phyloP scores from a whole-genome alignment of 805 yeast species.

The Myxozyma vanderwaltii region DNA sequence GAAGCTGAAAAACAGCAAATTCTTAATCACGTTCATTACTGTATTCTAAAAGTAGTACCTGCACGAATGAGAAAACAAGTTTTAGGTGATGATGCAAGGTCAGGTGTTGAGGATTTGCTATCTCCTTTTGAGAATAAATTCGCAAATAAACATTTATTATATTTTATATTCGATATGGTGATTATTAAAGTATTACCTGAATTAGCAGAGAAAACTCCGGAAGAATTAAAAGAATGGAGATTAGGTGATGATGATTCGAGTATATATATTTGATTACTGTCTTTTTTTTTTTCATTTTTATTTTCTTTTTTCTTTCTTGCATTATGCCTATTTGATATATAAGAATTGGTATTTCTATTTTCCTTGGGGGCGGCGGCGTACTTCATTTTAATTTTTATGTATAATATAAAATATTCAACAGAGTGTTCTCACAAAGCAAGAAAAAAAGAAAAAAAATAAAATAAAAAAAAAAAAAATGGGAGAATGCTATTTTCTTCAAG shows the following conservation, averaged over 20 bases:
- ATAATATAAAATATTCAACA: neutral
- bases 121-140: constrained; percentile 37
- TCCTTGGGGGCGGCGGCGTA: no score
- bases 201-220: constrained; percentile 36
- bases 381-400: no score
- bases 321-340: neutral
- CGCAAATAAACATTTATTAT: constrained; percentile 41
- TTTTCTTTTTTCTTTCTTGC: neutral
- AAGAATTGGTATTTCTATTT: no score
- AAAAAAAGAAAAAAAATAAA: neutral
- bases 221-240: constrained; percentile 33
- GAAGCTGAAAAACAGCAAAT: constrained; percentile 45
- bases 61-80: constrained; percentile 28
- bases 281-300: neutral
- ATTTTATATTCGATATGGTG: constrained; percentile 38
- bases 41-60: constrained; percentile 31
- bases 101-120: constrained; percentile 36
- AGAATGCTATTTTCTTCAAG: constrained; percentile 38
- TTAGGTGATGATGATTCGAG: constrained; percentile 27
- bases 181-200: constrained; percentile 39
- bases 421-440: no score
- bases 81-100: constrained; percentile 33
- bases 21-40: constrained; percentile 25
- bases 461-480: neutral
- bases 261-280: constrained; percentile 1